phyloP scores from a whole-genome alignment of 331 rosid genomes.

The Malus hybrid region DNA sequence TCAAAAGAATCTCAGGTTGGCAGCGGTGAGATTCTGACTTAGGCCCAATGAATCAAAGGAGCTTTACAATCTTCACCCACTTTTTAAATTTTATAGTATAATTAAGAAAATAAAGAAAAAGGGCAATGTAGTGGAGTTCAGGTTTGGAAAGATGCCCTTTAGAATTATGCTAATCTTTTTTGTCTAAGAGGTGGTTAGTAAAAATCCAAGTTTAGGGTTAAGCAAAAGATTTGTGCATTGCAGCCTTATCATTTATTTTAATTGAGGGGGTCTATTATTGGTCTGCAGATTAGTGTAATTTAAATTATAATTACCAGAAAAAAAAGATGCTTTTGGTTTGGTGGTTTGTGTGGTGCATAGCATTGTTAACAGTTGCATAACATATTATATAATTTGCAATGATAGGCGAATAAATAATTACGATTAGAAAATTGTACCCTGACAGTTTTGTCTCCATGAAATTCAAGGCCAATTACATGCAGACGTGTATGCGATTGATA shows the following conservation, averaged over 20 bases:
- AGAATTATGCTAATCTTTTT: conserved; percentile 21
- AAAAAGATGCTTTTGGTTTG: conserved; percentile 55
- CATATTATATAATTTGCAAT: not conserved
- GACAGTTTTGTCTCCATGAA: conserved; percentile 56
- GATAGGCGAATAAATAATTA: conserved; percentile 9
- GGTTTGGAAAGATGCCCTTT: conserved; percentile 71
- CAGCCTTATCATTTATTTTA: conserved; percentile 32
- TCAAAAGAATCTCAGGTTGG: conserved; percentile 74
- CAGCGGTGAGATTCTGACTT: conserved; percentile 83
- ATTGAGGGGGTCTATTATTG: conserved; percentile 54
- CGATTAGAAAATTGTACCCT: conserved; percentile 15
- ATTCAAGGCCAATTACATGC: conserved; percentile 35
- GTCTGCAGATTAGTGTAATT: conserved; percentile 44
- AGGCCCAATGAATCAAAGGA: conserved; percentile 68
- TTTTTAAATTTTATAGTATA: conserved; percentile 22
- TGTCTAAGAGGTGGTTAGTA: conserved; percentile 41
- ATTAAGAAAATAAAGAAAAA: conserved; percentile 19
- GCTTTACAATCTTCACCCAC: conserved; percentile 38
- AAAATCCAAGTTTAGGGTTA: conserved; percentile 57
- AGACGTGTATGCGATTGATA: conserved; percentile 38
- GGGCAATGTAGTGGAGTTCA: conserved; percentile 57
- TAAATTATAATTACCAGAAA: conserved; percentile 41
- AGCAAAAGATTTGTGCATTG: conserved; percentile 43
- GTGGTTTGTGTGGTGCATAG: conserved; percentile 37
- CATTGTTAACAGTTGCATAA: conserved; percentile 30